phyloP scores from a whole-genome alignment of 495 filamentous ascomycete species.

The Daldinia concentrica region DNA sequence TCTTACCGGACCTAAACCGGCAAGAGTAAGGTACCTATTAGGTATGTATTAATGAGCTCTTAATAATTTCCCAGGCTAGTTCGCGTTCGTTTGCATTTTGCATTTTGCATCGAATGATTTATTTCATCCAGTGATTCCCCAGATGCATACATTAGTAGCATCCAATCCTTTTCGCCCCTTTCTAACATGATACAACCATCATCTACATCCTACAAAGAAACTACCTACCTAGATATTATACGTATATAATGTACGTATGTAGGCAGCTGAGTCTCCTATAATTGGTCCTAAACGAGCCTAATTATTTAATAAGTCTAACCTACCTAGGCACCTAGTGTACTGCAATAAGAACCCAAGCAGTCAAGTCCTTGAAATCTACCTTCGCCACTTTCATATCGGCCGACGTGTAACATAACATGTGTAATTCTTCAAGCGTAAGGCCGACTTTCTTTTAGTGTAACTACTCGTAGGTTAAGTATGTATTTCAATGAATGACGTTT shows the following conservation, averaged over 20 bases:
- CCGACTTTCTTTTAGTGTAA: neutral
- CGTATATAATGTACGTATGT: neutral
- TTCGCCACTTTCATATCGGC: slow-evolving; percentile 14
- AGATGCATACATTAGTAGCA: slow-evolving; percentile 7
- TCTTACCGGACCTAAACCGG: neutral
- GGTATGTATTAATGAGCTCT: neutral
- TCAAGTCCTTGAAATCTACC: slow-evolving; percentile 8
- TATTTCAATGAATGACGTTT: slow-evolving; percentile 3
- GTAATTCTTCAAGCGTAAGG: neutral
- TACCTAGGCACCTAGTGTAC: neutral
- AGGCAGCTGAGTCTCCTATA: slow-evolving; percentile 4
- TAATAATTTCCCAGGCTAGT: neutral
- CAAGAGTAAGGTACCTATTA: too few species aligned
- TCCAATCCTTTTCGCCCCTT: slow-evolving; percentile 16
- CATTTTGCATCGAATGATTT: slow-evolving; percentile 7
- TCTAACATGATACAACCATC: slow-evolving; percentile 20
- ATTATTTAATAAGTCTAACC: neutral
- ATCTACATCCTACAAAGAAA: slow-evolving; percentile 32
- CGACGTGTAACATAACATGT: slow-evolving; percentile 4
- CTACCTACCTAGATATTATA: too few species aligned
- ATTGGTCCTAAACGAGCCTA: slow-evolving; percentile 7
- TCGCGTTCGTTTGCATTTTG: slow-evolving; percentile 3
- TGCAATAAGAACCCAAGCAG: neutral
- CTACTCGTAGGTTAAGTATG: too few species aligned
- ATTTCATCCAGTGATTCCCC: slow-evolving; percentile 22